A percentile compares a stretch with the other conserved stretches of the same genome.
Evolutionary conservation across 306 rosid species (phyloP).

Genomic region (Medicago arabica): DNA sequence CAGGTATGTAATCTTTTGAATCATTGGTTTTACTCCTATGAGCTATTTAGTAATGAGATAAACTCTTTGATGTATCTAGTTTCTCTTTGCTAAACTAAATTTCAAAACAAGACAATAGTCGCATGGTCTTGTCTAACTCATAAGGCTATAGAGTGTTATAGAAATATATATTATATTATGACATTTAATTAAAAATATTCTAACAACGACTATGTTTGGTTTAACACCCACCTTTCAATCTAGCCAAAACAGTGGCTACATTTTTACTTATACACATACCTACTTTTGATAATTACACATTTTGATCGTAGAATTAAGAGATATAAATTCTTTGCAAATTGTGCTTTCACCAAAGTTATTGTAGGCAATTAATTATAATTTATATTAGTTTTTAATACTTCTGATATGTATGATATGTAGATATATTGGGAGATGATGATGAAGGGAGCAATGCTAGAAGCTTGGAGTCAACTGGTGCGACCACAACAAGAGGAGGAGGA

Average conservation of each 20-base stretch:
- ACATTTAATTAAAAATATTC: neutral
- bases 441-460: no score
- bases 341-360: no score
- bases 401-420: no score
- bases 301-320: conserved; percentile 11
- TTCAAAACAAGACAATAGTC: neutral
- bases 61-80: neutral
- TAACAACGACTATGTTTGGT: neutral
- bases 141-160: neutral
- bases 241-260: neutral
- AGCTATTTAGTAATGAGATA: conserved; percentile 2
- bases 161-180: neutral
- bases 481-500: no score
- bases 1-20: no score
- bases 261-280: neutral
- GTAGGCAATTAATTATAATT: no score
- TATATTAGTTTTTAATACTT: no score
- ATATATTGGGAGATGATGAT: no score
- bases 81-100: neutral
- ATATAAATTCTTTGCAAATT: no score
- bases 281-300: conserved; percentile 13
- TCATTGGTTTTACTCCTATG: conserved; percentile 4
- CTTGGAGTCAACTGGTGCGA: no score
- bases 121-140: conserved; percentile 8
- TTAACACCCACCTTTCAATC: conserved; percentile 1